phyloP scores from a whole-genome alignment of 805 yeast genomes.

The Dipodascus geniculatus region DNA sequence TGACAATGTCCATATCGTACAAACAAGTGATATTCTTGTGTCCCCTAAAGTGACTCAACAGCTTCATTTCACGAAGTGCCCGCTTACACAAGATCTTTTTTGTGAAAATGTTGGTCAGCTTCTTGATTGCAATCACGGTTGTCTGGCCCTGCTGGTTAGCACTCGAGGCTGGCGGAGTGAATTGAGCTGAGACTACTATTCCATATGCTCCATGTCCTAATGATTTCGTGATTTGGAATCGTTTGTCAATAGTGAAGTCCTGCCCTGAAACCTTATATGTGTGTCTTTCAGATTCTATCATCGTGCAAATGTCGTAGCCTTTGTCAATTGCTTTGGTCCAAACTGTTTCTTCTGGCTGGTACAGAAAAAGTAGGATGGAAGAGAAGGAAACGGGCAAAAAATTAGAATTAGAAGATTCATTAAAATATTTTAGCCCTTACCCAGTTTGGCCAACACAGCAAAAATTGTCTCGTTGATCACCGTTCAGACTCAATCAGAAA shows the following conservation, averaged over 20 bases:
- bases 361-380: neutral
- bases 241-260: slow-evolving; percentile 80
- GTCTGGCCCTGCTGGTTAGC: neutral
- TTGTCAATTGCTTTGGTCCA: neutral
- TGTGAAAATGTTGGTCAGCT: slow-evolving; percentile 86
- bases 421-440: neutral
- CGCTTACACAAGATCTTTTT: slow-evolving; percentile 86
- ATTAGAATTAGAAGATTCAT: too few relatives aligned
- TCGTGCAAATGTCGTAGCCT: slow-evolving; percentile 2
- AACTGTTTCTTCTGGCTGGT: too few relatives aligned
- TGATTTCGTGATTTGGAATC: slow-evolving; percentile 83
- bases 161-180: slow-evolving; percentile 57
- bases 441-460: slow-evolving; percentile 1
- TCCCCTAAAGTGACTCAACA: slow-evolving; percentile 86
- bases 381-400: neutral
- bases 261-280: slow-evolving; percentile 69
- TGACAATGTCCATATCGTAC: slow-evolving; percentile 85
- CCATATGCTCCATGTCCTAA: slow-evolving; percentile 98
- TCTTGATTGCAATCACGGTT: slow-evolving; percentile 87
- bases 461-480: neutral
- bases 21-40: slow-evolving; percentile 93
- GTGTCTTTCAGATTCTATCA: slow-evolving; percentile 20
- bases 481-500: neutral
- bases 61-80: slow-evolving; percentile 81
- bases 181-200: slow-evolving; percentile 87